Base-by-base conservation (phyloP, 768 basidiomycete genomes). In the Tephrocybe sp. region DNA sequence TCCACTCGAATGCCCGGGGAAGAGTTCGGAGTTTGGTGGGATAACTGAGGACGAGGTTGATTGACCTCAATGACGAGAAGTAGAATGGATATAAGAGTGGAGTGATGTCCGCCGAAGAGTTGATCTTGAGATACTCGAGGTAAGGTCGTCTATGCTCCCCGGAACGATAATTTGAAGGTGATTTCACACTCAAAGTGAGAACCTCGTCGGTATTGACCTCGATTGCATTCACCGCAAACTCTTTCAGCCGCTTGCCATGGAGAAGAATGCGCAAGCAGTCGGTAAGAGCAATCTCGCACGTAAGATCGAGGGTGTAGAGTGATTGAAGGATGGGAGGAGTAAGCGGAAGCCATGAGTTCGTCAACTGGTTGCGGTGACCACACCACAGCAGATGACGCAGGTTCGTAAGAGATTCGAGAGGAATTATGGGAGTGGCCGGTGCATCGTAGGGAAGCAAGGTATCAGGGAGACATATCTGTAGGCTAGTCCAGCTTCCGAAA, bases 321-420 rank as follows among this genome's bases (percentile, higher is more conserved):
- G 48, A 49, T 28, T 49, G 48, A 6, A 49, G 13, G 31, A 49
- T 42, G 16, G 48, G 36, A 9, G 40, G 48, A 26, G 32, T 26
- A 21, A 49, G 24, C 5, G 48, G 48, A 12, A 49, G 32, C 40
- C 48, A 49, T 15, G 48, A 42, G 2, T 39, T 34, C 13, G 32
- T 31, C 41, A 49, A 15, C 25, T 43, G 40, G 5, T 42, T 49
- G 18, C 39, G 40, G 24, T 49, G 48, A 9, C 25, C 39, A 22
- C 21, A 42, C 31, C 21, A 49, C 31, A 21, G 31, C 11, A 42
- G 9, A 18, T 26, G 21, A 15, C 48, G 48, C 16, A 49, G 40
- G 26, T 39, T 42, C n/a, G 24, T 49, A 13, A 49, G 48, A 49
- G 25, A 24, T 5, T 49, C 48, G 11, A 49, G 40, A 9, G 48